Percentiles rank a stretch among this genome's conserved stretches.
These are phyloP conservation scores for Tricholoma sp. DNA, from an alignment of 768 basidiomycete genomes.

Conservation along the genomic window DNA sequence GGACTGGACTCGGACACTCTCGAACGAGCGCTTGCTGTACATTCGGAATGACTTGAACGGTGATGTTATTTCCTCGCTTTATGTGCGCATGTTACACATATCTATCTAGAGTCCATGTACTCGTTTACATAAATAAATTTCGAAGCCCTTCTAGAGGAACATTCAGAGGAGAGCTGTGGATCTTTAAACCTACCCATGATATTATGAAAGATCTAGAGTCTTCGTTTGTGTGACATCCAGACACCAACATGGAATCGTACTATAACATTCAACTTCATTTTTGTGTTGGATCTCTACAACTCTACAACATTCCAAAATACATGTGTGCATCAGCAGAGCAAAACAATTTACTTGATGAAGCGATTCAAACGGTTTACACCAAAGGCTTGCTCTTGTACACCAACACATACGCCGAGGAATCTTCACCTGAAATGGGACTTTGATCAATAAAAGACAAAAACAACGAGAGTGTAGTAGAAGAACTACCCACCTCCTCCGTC, in stretches of 20 bases:
- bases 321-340: no score
- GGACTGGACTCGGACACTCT: slow-evolving; percentile 56
- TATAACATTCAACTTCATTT: no score
- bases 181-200: no score
- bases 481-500: slow-evolving; percentile 70
- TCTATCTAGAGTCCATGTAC: not conserved
- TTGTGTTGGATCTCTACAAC: no score
- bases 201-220: no score
- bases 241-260: no score
- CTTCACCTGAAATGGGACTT: slow-evolving; percentile 56
- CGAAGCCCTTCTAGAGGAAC: no score
- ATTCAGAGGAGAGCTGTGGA: no score
- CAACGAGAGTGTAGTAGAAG: not conserved
- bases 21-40: slow-evolving; percentile 36
- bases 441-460: not conserved
- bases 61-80: not conserved
- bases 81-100: not conserved
- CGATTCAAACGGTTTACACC: not conserved
- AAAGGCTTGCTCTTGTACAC: slow-evolving; percentile 64
- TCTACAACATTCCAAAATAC: no score
- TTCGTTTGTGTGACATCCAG: no score
- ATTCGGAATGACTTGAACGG: slow-evolving; percentile 17
- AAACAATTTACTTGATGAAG: not conserved
- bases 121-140: not conserved
- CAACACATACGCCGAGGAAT: slow-evolving; percentile 85